Evolutionary conservation across 1,284 basidiomycete genomes (phyloP), one percentile per base, ranked within the genome.

Genomic region (Coniophora puteana): DNA sequence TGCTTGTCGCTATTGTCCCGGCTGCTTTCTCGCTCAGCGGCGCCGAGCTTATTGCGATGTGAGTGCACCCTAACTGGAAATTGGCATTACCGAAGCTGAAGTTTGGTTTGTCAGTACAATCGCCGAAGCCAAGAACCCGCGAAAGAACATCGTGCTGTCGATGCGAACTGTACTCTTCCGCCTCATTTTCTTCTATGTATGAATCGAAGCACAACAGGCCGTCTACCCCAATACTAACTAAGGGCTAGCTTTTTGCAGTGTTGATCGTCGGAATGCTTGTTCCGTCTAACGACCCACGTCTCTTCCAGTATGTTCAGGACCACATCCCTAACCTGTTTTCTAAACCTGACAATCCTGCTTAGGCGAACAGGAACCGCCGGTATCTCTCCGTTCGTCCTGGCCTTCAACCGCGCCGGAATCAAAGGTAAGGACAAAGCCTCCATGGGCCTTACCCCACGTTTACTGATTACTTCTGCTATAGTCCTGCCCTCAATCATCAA

Each of bases 11-110:
- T 18, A 61, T 90, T 36, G 77, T 89, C 17, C 85, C 89, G 57
- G 87, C 89, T 10, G 84, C 82, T 3, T 93, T 90, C 71, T 89
- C 86, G 3, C 88, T 84, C 71, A 80, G 88, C 55, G 88, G 85
- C 24, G 84, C 90, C 66, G 90, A 93, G 54, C 72, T 92, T 45
- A 83, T 92, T 37, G 84, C 84, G 6, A 78, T 89, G 70, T 84
- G 46, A 60, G 78, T 56, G 54, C 55, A 49, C 52, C 34, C 8
- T n/a, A 5, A 20, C 8, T 2, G 27, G 16, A 18, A 5, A 16
- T 21, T 10, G 5, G 25, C 53, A 11, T 50, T 3, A 3, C 13
- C 22, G 18, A 59, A 47, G 48, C 63, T 16, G 51, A 61, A 14
- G 34, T 25, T 22, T 4, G 26, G n/a, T 5, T 12, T 12, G 16